Base-by-base conservation (phyloP, 768 basidiomycete species). In the Boletus rubropictus region DNA sequence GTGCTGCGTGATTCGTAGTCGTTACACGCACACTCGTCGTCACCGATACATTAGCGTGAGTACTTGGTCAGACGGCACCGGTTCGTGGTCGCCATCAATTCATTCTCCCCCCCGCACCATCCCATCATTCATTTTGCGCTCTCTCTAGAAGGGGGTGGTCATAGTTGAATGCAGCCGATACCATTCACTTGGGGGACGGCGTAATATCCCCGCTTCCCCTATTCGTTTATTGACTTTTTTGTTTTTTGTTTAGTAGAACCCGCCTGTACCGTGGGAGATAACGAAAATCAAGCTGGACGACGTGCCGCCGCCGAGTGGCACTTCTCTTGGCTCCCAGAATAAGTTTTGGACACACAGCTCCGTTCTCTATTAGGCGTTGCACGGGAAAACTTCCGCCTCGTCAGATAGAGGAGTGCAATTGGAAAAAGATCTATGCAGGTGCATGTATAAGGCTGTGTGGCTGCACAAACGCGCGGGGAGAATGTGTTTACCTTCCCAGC, bases 91-190 rank as follows among this genome's bases (percentile, higher is more conserved):
- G 24, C 25, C 10, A n/a, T 22, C 15, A 12, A 21, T 41, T 27
- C 12, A 2, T 7, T 34, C 31, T 36, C n/a, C 27, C 17, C 22
- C 17, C 11, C 32, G 11, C 28, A 9, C 37, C 25, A 21, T 48
- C 25, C 42, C 50, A 18, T 25, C 46, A 18, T 17, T 46, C 15
- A 10, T 41, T 58, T 50, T 4, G 25, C n/a, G 53, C 20, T 7
- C 10, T 8, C 15, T 48, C 43, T 39, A 39, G 31, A 21, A 14
- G 39, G 33, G 27, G 35, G 32, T 35, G 22, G 14, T 29, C 37
- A 7, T 45, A 17, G 39, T n/a, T 10, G 27, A 8, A 7, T 12
- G 28, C 10, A 8, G 9, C 24, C 20, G 33, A 18, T 33, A n/a
- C 6, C 17, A 12, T 5, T 24, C 10, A 3, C 34, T 42, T 40